These are phyloP conservation scores for Talaromyces amestolkiae DNA, from an alignment of 2,329 filamentous ascomycete genomes.

Conservation along the genomic window DNA sequence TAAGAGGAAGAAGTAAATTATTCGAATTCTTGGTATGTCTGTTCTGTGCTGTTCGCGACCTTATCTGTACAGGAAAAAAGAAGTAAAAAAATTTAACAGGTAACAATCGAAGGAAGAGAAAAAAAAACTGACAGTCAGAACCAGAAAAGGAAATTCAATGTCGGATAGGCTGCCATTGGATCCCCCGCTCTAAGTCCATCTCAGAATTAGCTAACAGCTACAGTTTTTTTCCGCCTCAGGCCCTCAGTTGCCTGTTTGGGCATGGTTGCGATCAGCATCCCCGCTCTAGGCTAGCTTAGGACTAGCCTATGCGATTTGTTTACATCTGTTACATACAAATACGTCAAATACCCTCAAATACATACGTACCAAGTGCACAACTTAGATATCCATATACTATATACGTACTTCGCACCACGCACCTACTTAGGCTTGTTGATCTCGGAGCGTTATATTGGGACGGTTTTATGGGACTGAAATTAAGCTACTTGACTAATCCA, in stretches of 20 bases:
- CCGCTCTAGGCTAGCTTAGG: background rate
- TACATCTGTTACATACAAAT: background rate
- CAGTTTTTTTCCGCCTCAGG: background rate
- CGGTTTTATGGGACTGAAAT: background rate
- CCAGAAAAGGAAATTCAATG: slow-evolving; percentile 7
- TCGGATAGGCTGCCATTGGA: slow-evolving; percentile 6
- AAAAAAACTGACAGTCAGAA: slow-evolving; percentile 1
- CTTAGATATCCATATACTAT: background rate
- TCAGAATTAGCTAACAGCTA: background rate
- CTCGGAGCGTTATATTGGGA: background rate
- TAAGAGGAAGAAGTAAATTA: background rate
- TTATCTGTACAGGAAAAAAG: background rate
- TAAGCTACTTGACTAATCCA: background rate
- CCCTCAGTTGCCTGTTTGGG: slow-evolving; percentile 4
- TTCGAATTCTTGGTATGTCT: background rate
- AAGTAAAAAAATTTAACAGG: background rate
- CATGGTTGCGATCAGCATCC: background rate
- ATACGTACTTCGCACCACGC: background rate
- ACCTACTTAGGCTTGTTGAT: background rate
- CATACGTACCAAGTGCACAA: too few species aligned
- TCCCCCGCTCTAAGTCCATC: background rate
- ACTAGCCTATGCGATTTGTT: background rate
- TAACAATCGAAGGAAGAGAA: background rate
- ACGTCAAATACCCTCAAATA: background rate
- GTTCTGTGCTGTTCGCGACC: background rate